phyloP scores from a whole-genome alignment of 2,329 filamentous ascomycete species.

The Emericellopsis cladophorae region DNA sequence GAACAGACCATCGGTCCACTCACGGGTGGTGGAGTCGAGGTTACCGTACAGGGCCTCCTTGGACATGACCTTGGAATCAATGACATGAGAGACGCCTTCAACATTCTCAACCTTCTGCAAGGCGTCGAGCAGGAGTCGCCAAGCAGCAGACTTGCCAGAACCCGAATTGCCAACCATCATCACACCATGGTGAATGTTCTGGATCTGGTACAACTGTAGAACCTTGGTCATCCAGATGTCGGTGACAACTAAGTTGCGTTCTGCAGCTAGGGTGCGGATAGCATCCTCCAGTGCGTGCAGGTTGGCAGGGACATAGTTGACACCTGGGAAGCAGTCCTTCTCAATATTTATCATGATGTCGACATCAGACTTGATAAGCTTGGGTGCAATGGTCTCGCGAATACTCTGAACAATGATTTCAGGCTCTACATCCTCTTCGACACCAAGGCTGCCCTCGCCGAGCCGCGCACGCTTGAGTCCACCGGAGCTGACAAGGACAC shows the following conservation, averaged over 20 bases:
- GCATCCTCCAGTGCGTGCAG: conserved; percentile 67
- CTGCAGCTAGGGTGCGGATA: conserved; percentile 69
- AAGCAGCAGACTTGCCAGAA: conserved; percentile 92
- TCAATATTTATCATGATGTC: conserved; percentile 81
- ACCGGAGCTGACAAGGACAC: conserved; percentile 94
- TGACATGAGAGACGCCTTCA: conserved; percentile 92
- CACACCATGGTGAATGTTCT: conserved; percentile 95
- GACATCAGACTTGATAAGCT: conserved; percentile 86
- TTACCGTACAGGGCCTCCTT: conserved; percentile 96
- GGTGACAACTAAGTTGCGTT: conserved; percentile 78
- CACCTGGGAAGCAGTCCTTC: conserved; percentile 74
- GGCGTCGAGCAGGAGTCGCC: conserved; percentile 84
- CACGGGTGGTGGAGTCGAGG: conserved; percentile 88
- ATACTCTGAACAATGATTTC: conserved; percentile 99
- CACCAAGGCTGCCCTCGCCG: conserved; percentile 40
- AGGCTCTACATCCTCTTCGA: conserved; percentile 67
- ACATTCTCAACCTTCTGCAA: conserved; percentile 81
- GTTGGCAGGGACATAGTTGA: conserved; percentile 84
- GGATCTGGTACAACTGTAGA: conserved; percentile 94
- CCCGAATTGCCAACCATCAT: conserved; percentile 99
- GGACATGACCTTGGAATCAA: conserved; percentile 99
- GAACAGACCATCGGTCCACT: conserved; percentile 98
- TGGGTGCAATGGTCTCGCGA: conserved; percentile 94
- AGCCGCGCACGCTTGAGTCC: conserved; percentile 83
- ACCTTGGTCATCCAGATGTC: conserved; percentile 97